These are phyloP conservation scores for Mytilinidion resinicola DNA, from an alignment of 495 filamentous ascomycete genomes.

Conservation along the genomic window DNA sequence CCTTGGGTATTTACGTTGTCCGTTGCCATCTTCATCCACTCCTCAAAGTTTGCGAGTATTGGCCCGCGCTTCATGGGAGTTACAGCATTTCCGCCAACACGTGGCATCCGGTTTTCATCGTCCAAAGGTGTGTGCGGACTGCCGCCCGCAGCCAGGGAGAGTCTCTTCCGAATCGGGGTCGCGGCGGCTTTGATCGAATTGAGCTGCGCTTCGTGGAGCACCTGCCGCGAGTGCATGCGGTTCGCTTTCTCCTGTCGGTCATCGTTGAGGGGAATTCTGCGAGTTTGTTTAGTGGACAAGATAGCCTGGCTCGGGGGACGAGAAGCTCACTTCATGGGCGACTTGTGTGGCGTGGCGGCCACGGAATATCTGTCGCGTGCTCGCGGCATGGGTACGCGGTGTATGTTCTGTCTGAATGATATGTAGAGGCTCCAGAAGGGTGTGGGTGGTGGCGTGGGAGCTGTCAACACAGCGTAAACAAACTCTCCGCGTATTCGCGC, in stretches of 20 bases:
- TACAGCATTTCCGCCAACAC: constrained; percentile 61
- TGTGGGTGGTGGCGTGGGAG: too few relatives aligned
- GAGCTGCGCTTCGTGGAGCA: constrained; percentile 83
- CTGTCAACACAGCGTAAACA: too few relatives aligned
- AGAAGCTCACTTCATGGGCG: constrained; percentile 29
- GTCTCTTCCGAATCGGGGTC: constrained; percentile 71
- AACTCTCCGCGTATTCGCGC: too few relatives aligned
- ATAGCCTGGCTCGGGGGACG: background rate
- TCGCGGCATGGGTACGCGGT: constrained; percentile 20
- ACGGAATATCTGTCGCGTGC: constrained; percentile 16
- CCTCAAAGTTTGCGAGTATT: constrained; percentile 94
- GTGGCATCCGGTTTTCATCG: constrained; percentile 55
- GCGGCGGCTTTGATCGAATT: constrained; percentile 87
- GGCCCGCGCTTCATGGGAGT: constrained; percentile 97
- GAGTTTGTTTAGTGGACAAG: constrained; percentile 2
- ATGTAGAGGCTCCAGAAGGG: too few relatives aligned
- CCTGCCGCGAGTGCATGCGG: constrained; percentile 79
- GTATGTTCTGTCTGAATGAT: too few relatives aligned
- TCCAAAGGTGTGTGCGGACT: constrained; percentile 60
- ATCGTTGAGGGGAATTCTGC: constrained; percentile 84
- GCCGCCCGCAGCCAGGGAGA: constrained; percentile 53
- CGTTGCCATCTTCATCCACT: constrained; percentile 99
- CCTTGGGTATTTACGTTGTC: constrained; percentile 57
- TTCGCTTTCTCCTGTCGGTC: constrained; percentile 87
- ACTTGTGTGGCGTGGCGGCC: constrained; percentile 31